Evolutionary conservation across 2,329 filamentous ascomycete species (phyloP), one percentile per base, ranked within the genome.

Genomic region (Bisporella sp.): DNA sequence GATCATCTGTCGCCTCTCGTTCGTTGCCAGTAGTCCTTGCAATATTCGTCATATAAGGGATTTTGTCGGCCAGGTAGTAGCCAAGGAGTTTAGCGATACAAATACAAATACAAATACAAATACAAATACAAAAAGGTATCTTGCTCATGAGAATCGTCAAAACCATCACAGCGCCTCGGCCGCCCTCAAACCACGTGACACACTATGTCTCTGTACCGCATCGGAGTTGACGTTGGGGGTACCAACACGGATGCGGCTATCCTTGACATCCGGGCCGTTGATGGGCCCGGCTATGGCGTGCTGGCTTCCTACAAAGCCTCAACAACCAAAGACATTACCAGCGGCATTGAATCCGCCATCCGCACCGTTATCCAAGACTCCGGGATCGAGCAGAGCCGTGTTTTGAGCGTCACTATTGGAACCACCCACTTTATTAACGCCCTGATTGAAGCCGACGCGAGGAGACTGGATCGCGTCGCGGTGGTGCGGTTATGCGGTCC

Each of bases 401-500:
- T 62, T 49, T 44, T 52, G 6, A 54, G 52, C 41, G 31, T 62
- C 6, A 59, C 54, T 5, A 62, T 62, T 45, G 60, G 60, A 29
- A 62, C 60, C 8, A 79, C 76, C 0, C 70, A 74, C 56, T 75
- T 76, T 51, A 67, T 75, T 39, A 75, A 75, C 49, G 72, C 72
- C 4, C 69, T 76, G 21, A 66, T 75, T n/a, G 72, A 74, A 44
- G 67, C 69, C 5, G 72, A 78, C 62, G 63, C 67, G 4, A 62
- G 69, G 13, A 66, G 73, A 5, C 64, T 79, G 5, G 71, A 69
- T 3, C 68, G 66, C 40, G 75, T 79, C 3, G 76, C 74, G 5
- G 70, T 78, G 13, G 59, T 78, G 29, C 71, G 76, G 4, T 65
- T 76, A 3, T 72, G 68, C 28, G 68, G 69, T 2, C 66, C 66